A percentile compares a stretch with the other conserved stretches of the same genome.
These are phyloP conservation scores for Tuber borchii DNA, from an alignment of 495 filamentous ascomycete genomes.

Conservation along the genomic window DNA sequence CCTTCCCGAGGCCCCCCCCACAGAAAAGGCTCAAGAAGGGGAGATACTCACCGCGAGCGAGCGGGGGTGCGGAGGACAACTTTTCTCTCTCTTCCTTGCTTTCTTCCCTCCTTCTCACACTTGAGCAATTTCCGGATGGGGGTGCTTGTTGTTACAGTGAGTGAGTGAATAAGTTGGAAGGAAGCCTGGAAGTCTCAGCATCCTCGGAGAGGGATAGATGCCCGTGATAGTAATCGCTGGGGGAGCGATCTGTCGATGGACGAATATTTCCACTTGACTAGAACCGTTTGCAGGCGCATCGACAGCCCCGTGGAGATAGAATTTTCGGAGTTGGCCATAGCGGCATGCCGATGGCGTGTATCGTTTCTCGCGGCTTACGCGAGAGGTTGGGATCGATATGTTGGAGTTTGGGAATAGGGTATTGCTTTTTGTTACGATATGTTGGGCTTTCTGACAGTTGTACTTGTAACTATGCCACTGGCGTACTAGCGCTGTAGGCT, in stretches of 20 bases:
- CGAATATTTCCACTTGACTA: too few species aligned
- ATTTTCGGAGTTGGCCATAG: not conserved
- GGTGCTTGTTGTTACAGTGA: not conserved
- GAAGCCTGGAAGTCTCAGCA: not conserved
- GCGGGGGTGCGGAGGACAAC: not conserved
- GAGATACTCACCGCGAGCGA: not conserved
- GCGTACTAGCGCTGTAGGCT: too few species aligned
- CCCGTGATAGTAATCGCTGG: too few species aligned
- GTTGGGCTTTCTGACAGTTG: not conserved
- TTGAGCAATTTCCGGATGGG: not conserved
- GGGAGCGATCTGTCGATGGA: too few species aligned
- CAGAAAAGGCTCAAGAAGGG: not conserved
- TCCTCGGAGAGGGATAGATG: too few species aligned
- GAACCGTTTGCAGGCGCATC: not conserved
- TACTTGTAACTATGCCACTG: not conserved
- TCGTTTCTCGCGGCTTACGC: not conserved
- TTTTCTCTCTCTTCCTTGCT: not conserved
- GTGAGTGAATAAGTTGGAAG: not conserved
- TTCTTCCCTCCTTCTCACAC: not conserved
- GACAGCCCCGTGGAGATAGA: not conserved
- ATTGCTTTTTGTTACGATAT: not conserved
- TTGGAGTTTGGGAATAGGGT: not conserved
- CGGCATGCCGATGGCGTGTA: not conserved
- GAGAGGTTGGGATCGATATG: not conserved
- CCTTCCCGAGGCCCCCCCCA: not conserved